These are phyloP conservation scores for Cladophialophora exuberans DNA, from an alignment of 2,329 filamentous ascomycete species.

Conservation along the genomic window DNA sequence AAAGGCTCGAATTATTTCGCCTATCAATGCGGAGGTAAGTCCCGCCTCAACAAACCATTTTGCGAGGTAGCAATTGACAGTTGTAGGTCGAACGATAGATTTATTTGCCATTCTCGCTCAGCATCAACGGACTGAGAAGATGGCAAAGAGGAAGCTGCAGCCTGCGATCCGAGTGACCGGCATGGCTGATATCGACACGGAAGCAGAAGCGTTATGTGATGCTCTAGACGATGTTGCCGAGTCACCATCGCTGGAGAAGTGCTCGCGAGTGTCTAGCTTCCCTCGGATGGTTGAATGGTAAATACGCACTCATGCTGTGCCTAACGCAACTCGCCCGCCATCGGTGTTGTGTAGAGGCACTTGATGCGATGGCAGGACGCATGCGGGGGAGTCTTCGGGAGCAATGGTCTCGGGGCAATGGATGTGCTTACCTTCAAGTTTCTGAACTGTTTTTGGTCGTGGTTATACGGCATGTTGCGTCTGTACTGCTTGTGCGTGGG, in stretches of 20 bases:
- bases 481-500: too few species aligned
- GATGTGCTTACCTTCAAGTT: too few species aligned
- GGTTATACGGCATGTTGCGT: too few species aligned
- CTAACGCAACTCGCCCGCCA: too few species aligned
- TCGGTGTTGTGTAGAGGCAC: too few species aligned
- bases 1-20: slow-evolving; percentile 18
- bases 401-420: too few species aligned
- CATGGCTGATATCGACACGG: slow-evolving; percentile 21
- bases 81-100: slow-evolving; percentile 27
- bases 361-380: too few species aligned
- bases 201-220: slow-evolving; percentile 28
- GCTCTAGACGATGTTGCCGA: slow-evolving; percentile 21
- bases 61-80: background rate
- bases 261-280: slow-evolving; percentile 22
- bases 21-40: slow-evolving; percentile 30
- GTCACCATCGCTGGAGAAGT: slow-evolving; percentile 14
- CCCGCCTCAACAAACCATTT: background rate
- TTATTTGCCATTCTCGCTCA: slow-evolving; percentile 30
- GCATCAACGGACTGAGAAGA: slow-evolving; percentile 25
- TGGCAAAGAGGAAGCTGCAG: slow-evolving; percentile 25
- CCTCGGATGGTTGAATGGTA: slow-evolving; percentile 26
- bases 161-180: slow-evolving; percentile 27
- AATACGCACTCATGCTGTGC: background rate
- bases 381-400: too few species aligned
- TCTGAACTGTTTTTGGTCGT: too few species aligned